Evolutionary conservation across 2,329 filamentous ascomycete species (phyloP).

Genomic region (Aspergillus carbonarius): DNA sequence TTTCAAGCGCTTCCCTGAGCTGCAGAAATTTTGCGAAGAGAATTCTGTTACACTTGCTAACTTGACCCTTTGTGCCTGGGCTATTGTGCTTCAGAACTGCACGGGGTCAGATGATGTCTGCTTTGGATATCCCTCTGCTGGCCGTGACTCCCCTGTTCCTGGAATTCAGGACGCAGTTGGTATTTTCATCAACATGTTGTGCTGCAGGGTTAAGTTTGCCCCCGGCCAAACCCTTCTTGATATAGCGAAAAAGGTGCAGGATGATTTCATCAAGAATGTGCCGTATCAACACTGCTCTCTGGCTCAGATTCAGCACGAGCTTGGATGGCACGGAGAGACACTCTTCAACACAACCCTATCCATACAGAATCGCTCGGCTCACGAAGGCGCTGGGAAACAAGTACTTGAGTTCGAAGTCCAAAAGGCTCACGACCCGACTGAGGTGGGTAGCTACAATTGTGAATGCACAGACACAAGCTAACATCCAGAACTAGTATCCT

Average conservation of each 20-base stretch:
- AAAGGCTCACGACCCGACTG: slow-evolving; percentile 39
- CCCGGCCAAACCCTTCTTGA: slow-evolving; percentile 38
- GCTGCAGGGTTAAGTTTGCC: slow-evolving; percentile 47
- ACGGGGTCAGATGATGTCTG: slow-evolving; percentile 39
- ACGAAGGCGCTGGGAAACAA: slow-evolving; percentile 23
- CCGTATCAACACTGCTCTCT: slow-evolving; percentile 53
- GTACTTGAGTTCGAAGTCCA: slow-evolving; percentile 32
- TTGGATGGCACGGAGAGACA: slow-evolving; percentile 34
- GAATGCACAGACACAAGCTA: neutral
- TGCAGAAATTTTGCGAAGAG: slow-evolving; percentile 34
- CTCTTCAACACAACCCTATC: slow-evolving; percentile 46
- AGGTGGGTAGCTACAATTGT: slow-evolving; percentile 24
- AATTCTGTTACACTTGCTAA: slow-evolving; percentile 37
- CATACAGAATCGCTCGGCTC: slow-evolving; percentile 37
- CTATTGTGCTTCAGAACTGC: slow-evolving; percentile 35
- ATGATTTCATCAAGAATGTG: slow-evolving; percentile 48
- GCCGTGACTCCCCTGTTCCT: slow-evolving; percentile 47
- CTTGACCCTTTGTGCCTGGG: slow-evolving; percentile 40
- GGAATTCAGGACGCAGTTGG: slow-evolving; percentile 50
- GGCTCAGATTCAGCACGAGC: slow-evolving; percentile 47
- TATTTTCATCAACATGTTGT: slow-evolving; percentile 56
- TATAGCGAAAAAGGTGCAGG: slow-evolving; percentile 46
- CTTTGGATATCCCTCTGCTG: slow-evolving; percentile 44
- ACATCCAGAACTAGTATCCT: slow-evolving; percentile 30
- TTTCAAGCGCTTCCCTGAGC: slow-evolving; percentile 31